phyloP scores from a whole-genome alignment of 2,329 filamentous ascomycete genomes.

The Ophiostoma montium region DNA sequence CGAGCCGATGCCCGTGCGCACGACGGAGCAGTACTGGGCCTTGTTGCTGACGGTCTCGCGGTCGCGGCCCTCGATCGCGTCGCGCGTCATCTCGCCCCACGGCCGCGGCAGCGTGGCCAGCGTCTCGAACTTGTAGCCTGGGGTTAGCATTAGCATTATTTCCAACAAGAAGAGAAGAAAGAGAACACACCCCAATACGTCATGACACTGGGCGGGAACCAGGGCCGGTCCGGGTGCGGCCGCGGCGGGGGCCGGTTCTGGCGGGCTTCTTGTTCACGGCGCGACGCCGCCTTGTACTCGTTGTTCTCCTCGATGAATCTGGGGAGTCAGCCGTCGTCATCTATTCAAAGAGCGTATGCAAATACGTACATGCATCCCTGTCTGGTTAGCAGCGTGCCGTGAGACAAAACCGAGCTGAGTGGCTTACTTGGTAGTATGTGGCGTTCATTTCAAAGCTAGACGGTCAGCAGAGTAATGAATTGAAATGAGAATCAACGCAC shows the following conservation, averaged over 20 bases:
- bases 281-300: constrained; percentile 50
- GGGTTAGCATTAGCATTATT: too few species aligned
- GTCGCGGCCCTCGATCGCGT: constrained; percentile 66
- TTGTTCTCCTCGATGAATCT: constrained; percentile 93
- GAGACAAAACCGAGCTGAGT: background rate
- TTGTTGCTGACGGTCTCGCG: constrained; percentile 68
- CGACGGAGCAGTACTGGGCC: constrained; percentile 90
- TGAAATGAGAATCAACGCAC: constrained; percentile 27
- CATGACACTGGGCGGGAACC: constrained; percentile 61
- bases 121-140: constrained; percentile 86
- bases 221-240: constrained; percentile 17
- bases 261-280: constrained; percentile 42
- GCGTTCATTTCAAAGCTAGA: constrained; percentile 89
- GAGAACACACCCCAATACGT: constrained; percentile 55
- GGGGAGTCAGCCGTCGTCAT: constrained; percentile 1
- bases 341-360: background rate
- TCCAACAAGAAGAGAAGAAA: too few species aligned
- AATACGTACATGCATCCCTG: constrained; percentile 12
- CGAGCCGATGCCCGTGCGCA: constrained; percentile 72
- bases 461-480: background rate
- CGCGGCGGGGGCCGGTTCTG: constrained; percentile 20
- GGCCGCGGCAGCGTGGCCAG: constrained; percentile 60
- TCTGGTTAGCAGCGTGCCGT: background rate
- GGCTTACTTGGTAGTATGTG: constrained; percentile 67
- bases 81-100: constrained; percentile 59